phyloP scores from a whole-genome alignment of 176 grass and related monocot genomes.

The Cenchrus fungigraminus region DNA sequence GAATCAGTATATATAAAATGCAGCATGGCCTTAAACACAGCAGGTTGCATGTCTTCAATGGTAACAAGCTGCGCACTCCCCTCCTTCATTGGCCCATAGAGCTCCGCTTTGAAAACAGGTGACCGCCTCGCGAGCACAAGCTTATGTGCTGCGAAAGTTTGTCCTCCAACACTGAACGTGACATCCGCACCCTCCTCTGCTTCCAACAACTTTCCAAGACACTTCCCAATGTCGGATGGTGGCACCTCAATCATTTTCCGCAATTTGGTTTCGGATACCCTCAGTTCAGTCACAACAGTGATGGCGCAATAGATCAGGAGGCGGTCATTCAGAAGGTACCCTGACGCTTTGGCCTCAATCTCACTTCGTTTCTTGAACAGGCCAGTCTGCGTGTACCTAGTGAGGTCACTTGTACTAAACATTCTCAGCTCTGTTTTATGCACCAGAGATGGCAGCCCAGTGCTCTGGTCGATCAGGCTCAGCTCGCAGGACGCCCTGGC shows the following conservation, averaged over 20 bases:
- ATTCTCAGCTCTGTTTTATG: neutral
- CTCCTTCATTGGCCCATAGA: conserved; percentile 33
- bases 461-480: neutral
- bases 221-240: neutral
- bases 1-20: conserved; percentile 45
- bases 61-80: neutral
- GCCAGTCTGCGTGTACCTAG: too few species aligned
- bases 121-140: conserved; percentile 37
- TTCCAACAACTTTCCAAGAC: neutral
- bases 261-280: neutral
- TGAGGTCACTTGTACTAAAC: too few species aligned
- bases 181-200: conserved; percentile 7
- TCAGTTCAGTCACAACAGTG: neutral
- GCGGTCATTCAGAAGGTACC: neutral
- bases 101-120: conserved; percentile 43
- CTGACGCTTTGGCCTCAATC: neutral
- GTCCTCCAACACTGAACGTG: conserved; percentile 25
- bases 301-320: neutral
- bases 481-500: neutral
- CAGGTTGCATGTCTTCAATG: conserved; percentile 44
- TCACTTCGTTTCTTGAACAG: neutral
- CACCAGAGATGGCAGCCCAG: neutral
- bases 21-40: conserved; percentile 37
- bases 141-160: conserved; percentile 28
- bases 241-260: neutral